These are phyloP conservation scores for Piper longum DNA, from an alignment of 164 flowering plant species.

Conservation along the genomic window DNA sequence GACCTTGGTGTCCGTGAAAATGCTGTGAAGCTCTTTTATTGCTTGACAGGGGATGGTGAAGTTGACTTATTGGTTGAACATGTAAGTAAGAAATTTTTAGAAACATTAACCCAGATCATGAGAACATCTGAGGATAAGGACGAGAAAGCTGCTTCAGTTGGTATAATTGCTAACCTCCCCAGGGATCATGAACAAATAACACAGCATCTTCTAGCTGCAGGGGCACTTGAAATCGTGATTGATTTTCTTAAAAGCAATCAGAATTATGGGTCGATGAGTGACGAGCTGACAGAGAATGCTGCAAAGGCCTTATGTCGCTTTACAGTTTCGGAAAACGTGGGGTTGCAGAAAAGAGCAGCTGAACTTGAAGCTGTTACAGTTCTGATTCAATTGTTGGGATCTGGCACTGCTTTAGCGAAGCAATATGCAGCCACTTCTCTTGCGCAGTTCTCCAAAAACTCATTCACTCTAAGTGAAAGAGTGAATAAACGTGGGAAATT, in stretches of 20 bases:
- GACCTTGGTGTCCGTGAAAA: slow-evolving; percentile 27
- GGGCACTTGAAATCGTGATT: slow-evolving; percentile 25
- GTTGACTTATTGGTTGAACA: slow-evolving; percentile 26
- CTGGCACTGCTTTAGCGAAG: slow-evolving; percentile 37
- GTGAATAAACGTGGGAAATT: slow-evolving; percentile 25
- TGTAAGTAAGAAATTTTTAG: slow-evolving; percentile 27
- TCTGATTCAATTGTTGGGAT: slow-evolving; percentile 33
- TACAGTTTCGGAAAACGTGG: slow-evolving; percentile 27
- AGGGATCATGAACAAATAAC: slow-evolving; percentile 21
- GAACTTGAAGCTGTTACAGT: slow-evolving; percentile 31
- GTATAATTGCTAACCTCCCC: slow-evolving; percentile 43
- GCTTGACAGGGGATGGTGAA: slow-evolving; percentile 33
- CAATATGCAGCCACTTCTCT: slow-evolving; percentile 40
- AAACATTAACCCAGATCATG: slow-evolving; percentile 29
- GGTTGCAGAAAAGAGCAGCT: slow-evolving; percentile 42
- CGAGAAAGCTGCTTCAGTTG: slow-evolving; percentile 47
- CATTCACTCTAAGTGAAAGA: slow-evolving; percentile 22
- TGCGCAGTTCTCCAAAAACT: slow-evolving; percentile 37
- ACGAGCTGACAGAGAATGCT: slow-evolving; percentile 38
- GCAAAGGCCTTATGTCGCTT: slow-evolving; percentile 44
- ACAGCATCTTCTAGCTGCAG: slow-evolving; percentile 43
- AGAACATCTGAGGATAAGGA: slow-evolving; percentile 29
- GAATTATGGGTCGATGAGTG: slow-evolving; percentile 13
- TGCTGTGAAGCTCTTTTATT: slow-evolving; percentile 44
- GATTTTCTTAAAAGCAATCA: slow-evolving; percentile 11